Conservation (phyloP, 164 flowering plant species). For the Sedum album region DNA sequence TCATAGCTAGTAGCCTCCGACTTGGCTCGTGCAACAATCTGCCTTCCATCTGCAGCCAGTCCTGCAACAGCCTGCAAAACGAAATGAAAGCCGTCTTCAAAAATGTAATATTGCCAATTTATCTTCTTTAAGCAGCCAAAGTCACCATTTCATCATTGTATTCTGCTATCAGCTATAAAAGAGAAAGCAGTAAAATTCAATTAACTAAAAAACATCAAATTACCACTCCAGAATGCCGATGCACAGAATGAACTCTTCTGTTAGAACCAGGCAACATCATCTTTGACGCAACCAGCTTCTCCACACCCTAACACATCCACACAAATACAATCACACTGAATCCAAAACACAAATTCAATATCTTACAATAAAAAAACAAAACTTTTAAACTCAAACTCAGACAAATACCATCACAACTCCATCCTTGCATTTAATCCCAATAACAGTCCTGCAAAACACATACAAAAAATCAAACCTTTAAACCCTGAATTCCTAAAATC, state of each 20-base stretch:
- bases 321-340: neutral
- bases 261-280: constrained; percentile 98
- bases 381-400: neutral
- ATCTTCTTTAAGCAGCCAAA: too few species aligned
- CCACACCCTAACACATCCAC: constrained; percentile 57
- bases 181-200: neutral
- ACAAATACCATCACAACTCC: constrained; percentile 64
- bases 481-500: constrained; percentile 2
- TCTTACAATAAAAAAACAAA: neutral
- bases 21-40: constrained; percentile 84
- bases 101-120: neutral
- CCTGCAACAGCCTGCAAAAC: constrained; percentile 82
- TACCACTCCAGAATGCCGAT: constrained; percentile 99
- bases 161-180: too few species aligned
- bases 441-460: constrained; percentile 50
- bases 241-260: constrained; percentile 81
- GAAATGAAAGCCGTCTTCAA: neutral
- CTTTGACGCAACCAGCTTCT: constrained; percentile 85
- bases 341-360: neutral
- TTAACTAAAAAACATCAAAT: neutral
- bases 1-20: constrained; percentile 76
- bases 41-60: constrained; percentile 95
- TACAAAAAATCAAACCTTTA: neutral
- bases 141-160: too few species aligned
- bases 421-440: constrained; percentile 85